A percentile compares a stretch with the other conserved stretches of the same genome.
Conservation (phyloP, 805 yeast genomes). For the Saccharomyces kudriavzevii region DNA sequence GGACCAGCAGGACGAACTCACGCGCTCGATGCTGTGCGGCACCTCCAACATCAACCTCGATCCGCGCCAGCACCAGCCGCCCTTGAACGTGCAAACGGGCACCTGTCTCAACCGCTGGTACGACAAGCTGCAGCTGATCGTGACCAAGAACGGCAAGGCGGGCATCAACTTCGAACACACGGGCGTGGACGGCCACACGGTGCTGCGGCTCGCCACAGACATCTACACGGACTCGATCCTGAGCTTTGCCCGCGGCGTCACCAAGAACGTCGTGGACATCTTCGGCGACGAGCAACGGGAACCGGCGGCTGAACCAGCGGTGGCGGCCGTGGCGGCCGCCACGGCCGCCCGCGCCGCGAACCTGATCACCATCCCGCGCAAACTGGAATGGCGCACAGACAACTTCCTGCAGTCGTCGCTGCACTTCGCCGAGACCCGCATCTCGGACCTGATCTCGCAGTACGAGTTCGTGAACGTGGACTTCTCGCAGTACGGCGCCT, state of each 20-base stretch:
- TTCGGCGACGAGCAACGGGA: constrained; percentile 14
- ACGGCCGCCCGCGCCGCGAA: constrained; percentile 23
- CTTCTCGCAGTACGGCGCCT: constrained; percentile 61
- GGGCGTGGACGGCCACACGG: constrained; percentile 94
- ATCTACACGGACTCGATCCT: constrained; percentile 86
- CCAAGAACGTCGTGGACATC: constrained; percentile 41
- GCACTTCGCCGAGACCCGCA: constrained; percentile 84
- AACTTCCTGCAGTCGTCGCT: constrained; percentile 69
- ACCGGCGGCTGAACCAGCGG: not conserved
- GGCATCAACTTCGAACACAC: constrained; percentile 93
- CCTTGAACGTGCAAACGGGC: constrained; percentile 75
- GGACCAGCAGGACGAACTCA: constrained; percentile 46
- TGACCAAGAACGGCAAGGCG: constrained; percentile 83
- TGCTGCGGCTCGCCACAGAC: constrained; percentile 77
- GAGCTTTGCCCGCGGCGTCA: constrained; percentile 76
- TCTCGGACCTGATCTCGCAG: constrained; percentile 80
- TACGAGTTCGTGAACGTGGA: constrained; percentile 80
- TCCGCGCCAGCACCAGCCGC: constrained; percentile 10
- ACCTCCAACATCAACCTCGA: constrained; percentile 58
- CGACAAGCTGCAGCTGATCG: constrained; percentile 80
- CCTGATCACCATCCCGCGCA: constrained; percentile 67
- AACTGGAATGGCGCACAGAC: constrained; percentile 81
- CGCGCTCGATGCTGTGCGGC: constrained; percentile 85
- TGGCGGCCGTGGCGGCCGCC: not conserved
- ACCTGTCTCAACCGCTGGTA: constrained; percentile 94